Conservation (phyloP, 2,329 filamentous ascomycete genomes). For the Colletotrichum costaricense region DNA sequence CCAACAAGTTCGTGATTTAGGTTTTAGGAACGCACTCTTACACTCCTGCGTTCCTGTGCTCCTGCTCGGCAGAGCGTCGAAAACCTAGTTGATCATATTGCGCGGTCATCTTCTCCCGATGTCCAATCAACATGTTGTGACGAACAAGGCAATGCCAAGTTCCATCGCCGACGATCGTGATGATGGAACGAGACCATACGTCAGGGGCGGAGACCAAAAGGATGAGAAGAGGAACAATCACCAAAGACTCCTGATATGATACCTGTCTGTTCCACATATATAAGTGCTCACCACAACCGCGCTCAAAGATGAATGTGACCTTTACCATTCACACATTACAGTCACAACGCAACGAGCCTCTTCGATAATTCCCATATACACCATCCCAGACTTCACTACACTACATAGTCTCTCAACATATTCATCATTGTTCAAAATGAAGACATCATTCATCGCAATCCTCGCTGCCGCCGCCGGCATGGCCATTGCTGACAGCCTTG, state of each 20-base stretch:
- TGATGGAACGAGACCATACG: background rate
- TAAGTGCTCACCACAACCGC: background rate
- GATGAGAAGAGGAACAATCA: background rate
- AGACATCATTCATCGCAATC: slow-evolving; percentile 18
- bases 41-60: slow-evolving; percentile 6
- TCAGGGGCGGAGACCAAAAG: background rate
- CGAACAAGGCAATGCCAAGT: background rate
- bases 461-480: slow-evolving; percentile 19
- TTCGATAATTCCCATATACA: background rate
- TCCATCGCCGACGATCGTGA: background rate
- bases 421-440: slow-evolving; percentile 5
- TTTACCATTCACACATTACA: background rate
- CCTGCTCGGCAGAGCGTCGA: background rate
- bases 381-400: background rate
- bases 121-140: background rate
- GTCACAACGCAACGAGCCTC: background rate
- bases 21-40: background rate
- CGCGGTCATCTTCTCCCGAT: background rate
- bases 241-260: background rate
- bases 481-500: slow-evolving; percentile 14
- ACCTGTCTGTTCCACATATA: background rate
- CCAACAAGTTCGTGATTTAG: background rate
- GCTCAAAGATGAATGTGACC: background rate
- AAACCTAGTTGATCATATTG: slow-evolving; percentile 17
- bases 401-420: no score